Percentiles rank a stretch among this genome's conserved stretches.
Conservation (phyloP, 129 eudicot genomes). For the Pittosporum tobira region DNA sequence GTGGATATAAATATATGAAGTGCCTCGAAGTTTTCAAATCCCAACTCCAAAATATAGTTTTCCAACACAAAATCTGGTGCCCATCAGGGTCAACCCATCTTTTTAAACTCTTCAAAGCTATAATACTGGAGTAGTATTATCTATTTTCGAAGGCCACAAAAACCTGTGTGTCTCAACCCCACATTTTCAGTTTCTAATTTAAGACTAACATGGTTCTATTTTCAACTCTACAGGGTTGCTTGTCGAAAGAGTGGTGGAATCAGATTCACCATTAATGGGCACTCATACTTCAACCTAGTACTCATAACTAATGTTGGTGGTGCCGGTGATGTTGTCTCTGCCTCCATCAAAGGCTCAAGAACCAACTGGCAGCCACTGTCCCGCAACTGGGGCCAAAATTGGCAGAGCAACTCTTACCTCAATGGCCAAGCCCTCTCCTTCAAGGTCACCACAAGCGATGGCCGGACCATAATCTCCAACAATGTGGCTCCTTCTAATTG, state of each 20-base stretch:
- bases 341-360: constrained; percentile 42
- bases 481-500: constrained; percentile 43
- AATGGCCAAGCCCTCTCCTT: constrained; percentile 48
- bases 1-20: neutral
- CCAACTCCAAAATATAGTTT: neutral
- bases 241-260: constrained; percentile 49
- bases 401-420: constrained; percentile 51
- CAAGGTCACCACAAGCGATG: constrained; percentile 54
- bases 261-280: constrained; percentile 59
- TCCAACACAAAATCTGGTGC: no score
- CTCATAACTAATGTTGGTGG: constrained; percentile 54
- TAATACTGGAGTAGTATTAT: no score
- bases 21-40: neutral
- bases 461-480: constrained; percentile 29
- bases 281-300: constrained; percentile 52
- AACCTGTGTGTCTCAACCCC: no score
- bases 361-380: constrained; percentile 45
- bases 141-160: no score
- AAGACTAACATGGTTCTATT: neutral
- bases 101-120: neutral
- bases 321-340: constrained; percentile 34
- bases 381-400: constrained; percentile 61
- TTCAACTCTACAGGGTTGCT: constrained; percentile 32
- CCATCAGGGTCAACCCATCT: neutral
- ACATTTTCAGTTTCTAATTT: no score